Conservation (phyloP, 805 yeast species). For the Sugiyamaella lignohabitans region DNA sequence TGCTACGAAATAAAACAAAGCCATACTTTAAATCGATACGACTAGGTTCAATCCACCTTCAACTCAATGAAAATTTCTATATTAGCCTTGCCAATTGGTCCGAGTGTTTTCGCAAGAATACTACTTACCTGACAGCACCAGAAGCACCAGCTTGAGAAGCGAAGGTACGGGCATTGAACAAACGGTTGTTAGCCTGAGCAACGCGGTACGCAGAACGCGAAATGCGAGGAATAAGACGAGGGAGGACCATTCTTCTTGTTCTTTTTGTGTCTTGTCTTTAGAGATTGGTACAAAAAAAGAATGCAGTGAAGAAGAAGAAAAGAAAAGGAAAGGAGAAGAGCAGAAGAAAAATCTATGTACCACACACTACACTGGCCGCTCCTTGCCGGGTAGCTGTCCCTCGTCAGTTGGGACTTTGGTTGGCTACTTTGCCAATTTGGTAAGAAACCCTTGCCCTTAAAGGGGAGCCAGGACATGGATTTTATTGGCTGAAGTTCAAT, state of each 20-base stretch:
- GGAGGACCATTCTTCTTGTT: constrained; percentile 61
- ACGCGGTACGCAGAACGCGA: constrained; percentile 86
- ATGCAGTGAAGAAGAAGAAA: constrained; percentile 9
- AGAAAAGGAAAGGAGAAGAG: constrained; percentile 1
- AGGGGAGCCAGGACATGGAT: no score
- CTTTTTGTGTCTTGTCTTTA: not conserved
- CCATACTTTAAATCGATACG: no score
- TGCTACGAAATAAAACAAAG: no score
- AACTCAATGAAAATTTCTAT: no score
- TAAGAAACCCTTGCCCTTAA: no score
- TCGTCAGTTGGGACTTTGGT: not conserved
- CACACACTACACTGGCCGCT: no score
- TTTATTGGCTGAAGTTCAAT: no score
- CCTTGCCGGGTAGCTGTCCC: no score
- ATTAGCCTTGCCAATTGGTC: no score
- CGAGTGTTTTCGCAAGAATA: no score
- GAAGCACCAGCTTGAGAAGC: constrained; percentile 64
- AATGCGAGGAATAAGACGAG: constrained; percentile 35
- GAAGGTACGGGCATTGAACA: constrained; percentile 56
- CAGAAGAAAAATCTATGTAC: not conserved
- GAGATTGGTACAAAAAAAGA: constrained; percentile 6
- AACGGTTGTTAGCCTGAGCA: constrained; percentile 71
- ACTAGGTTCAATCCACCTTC: not conserved
- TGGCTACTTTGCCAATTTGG: no score
- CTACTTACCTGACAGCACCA: constrained; percentile 85